phyloP scores from a whole-genome alignment of 2,329 filamentous ascomycete genomes.

The Calonectria honghensis region DNA sequence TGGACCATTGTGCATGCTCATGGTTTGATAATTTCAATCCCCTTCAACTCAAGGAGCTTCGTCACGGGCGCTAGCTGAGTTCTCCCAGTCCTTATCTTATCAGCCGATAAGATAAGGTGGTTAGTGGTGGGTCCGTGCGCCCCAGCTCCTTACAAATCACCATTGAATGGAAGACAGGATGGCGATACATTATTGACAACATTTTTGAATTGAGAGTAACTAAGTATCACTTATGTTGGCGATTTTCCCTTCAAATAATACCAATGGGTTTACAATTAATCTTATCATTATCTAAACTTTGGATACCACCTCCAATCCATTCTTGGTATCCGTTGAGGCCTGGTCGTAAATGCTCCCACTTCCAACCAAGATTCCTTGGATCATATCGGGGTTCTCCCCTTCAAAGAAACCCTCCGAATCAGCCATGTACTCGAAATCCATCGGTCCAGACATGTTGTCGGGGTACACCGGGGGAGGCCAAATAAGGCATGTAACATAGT shows the following conservation, averaged over 20 bases:
- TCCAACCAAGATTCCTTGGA: conserved; percentile 1
- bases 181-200: no score
- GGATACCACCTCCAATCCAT: background rate
- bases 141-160: no score
- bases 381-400: conserved; percentile 1
- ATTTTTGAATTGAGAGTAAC: no score
- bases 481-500: background rate
- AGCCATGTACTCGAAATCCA: background rate
- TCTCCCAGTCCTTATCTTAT: no score
- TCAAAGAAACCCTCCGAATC: conserved; percentile 16
- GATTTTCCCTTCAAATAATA: background rate
- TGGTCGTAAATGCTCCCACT: background rate
- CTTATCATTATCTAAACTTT: background rate
- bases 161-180: no score
- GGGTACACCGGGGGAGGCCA: conserved; percentile 2
- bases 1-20: no score
- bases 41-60: no score
- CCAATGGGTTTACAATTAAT: background rate
- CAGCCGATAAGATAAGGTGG: no score
- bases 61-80: no score
- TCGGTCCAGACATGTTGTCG: background rate
- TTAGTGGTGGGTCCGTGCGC: no score
- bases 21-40: no score
- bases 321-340: background rate
- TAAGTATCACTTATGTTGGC: no score